These are phyloP conservation scores for Leishmania amazonensis DNA, from an alignment of 208 protist species.

Conservation along the genomic window DNA sequence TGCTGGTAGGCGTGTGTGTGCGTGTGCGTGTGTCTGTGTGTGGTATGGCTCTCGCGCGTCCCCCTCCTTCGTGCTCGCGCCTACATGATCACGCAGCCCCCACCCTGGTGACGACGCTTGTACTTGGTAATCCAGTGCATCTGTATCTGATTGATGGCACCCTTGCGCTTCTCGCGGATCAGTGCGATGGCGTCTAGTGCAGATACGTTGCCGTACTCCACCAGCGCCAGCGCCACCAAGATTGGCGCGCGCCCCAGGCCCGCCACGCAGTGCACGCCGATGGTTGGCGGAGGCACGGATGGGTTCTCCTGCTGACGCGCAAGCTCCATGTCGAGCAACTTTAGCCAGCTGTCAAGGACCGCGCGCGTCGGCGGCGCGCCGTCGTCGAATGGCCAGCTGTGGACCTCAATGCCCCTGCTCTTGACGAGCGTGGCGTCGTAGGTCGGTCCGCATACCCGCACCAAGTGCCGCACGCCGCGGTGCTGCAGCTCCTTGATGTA, in stretches of 20 bases:
- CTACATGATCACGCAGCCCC: constrained; percentile 78
- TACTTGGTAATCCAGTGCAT: constrained; percentile 92
- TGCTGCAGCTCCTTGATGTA: constrained; percentile 91
- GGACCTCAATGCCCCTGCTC: constrained; percentile 72
- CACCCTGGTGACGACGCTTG: constrained; percentile 56
- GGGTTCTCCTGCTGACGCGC: constrained; percentile 18
- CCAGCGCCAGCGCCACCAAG: constrained; percentile 90
- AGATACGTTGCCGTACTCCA: constrained; percentile 81
- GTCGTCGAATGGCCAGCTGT: constrained; percentile 93
- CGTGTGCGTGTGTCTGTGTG: not conserved
- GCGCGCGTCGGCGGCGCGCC: constrained; percentile 82
- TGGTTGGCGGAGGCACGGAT: constrained; percentile 32
- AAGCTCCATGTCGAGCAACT: constrained; percentile 76
- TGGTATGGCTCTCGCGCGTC: not conserved
- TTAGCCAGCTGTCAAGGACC: constrained; percentile 84
- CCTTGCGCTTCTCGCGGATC: constrained; percentile 81
- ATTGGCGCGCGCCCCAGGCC: constrained; percentile 93
- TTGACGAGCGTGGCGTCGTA: constrained; percentile 75
- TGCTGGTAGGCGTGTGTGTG: not conserved
- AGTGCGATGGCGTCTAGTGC: constrained; percentile 83
- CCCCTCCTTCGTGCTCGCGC: not conserved
- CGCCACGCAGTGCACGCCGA: constrained; percentile 94
- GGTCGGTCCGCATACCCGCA: constrained; percentile 87
- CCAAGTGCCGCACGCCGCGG: constrained; percentile 76
- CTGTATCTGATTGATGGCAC: constrained; percentile 92